Percentiles rank a stretch among this genome's conserved stretches.
Evolutionary conservation across 75 land plant species (phyloP).

Genomic region (Sequoiadendron giganteum): DNA sequence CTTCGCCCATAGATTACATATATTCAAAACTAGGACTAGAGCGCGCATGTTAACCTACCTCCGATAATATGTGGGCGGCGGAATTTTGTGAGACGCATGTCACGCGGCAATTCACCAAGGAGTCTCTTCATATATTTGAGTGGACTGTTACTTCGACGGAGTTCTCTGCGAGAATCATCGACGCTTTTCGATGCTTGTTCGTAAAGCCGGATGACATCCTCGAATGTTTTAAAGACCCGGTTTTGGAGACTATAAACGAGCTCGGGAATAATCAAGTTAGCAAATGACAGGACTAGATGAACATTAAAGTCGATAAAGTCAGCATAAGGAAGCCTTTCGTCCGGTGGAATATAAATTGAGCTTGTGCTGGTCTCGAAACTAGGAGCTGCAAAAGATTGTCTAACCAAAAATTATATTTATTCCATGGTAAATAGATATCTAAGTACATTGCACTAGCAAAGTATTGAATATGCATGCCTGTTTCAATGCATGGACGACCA

Average conservation of each 20-base stretch:
- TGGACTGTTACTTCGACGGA: too few relatives aligned
- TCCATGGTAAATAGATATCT: background rate
- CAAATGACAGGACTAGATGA: slow-evolving; percentile 17
- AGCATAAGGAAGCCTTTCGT: slow-evolving; percentile 17
- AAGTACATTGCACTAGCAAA: too few relatives aligned
- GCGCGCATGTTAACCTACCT: background rate
- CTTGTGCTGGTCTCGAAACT: slow-evolving; percentile 29
- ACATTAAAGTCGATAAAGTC: slow-evolving; percentile 28
- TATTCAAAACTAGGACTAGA: too few relatives aligned
- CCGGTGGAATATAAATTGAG: background rate
- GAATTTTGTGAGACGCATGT: background rate
- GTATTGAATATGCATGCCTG: background rate
- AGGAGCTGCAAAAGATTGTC: slow-evolving; percentile 1
- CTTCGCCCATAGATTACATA: too few relatives aligned
- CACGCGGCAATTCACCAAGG: background rate
- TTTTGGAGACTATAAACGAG: background rate
- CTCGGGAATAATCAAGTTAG: slow-evolving; percentile 24
- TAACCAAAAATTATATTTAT: background rate
- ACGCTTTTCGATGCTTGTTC: background rate
- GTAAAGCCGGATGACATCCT: slow-evolving; percentile 20
- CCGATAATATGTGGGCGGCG: background rate
- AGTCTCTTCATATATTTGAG: background rate
- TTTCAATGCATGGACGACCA: slow-evolving; percentile 27
- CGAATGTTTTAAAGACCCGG: slow-evolving; percentile 21
- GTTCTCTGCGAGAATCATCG: too few relatives aligned